phyloP scores from a whole-genome alignment of 179 eudicot genomes.

The Amaranthus tricolor region DNA sequence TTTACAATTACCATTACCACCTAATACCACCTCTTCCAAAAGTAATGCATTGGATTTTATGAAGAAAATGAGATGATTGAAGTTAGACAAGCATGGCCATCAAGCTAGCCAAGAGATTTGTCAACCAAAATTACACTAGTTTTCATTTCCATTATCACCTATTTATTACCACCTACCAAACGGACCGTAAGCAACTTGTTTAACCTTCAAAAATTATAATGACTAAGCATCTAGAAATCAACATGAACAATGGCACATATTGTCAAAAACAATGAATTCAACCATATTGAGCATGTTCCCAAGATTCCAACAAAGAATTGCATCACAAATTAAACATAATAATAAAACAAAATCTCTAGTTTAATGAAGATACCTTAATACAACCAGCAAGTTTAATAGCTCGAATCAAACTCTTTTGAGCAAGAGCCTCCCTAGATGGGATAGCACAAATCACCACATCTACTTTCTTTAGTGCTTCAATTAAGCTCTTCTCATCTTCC shows the following conservation, averaged over 20 bases:
- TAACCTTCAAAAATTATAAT: neutral
- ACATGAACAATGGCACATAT: conserved; percentile 9
- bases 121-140: too few relatives aligned
- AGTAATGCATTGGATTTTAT: too few relatives aligned
- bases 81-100: too few relatives aligned
- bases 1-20: too few relatives aligned
- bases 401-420: conserved; percentile 60
- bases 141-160: too few relatives aligned
- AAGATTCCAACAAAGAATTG: conserved; percentile 8
- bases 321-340: conserved; percentile 4
- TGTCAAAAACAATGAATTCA: neutral
- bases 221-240: neutral
- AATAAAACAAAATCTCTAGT: neutral
- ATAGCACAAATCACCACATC: conserved; percentile 81
- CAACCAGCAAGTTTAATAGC: conserved; percentile 62
- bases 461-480: conserved; percentile 72
- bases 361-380: conserved; percentile 50
- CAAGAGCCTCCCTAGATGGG: conserved; percentile 52
- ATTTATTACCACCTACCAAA: too few relatives aligned
- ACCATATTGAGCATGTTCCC: conserved; percentile 2
- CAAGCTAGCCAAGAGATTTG: too few relatives aligned
- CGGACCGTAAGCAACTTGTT: too few relatives aligned
- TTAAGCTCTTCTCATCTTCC: conserved; percentile 59
- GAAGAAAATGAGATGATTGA: too few relatives aligned
- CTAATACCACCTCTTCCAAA: too few relatives aligned